Base-by-base conservation (phyloP, 257 asterid genomes). In the Thymus quinquecostatus region DNA sequence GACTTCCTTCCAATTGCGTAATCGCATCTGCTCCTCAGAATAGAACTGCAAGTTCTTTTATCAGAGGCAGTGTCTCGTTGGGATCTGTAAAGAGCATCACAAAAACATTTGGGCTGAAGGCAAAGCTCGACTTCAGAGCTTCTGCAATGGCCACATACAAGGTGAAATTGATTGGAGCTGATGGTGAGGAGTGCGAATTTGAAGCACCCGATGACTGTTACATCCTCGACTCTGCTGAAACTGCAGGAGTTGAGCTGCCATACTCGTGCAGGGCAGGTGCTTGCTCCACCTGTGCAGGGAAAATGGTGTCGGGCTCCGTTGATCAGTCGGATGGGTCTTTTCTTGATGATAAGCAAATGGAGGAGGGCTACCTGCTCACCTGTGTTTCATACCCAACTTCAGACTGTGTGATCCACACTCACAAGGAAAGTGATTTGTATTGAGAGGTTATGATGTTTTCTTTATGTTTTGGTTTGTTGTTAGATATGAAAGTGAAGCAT, bases 261-360 rank as follows among this genome's bases (percentile, higher is more conserved):
- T 91, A 91, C 78, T 91, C 97, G 4, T 91, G 96, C 83, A 80
- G 95, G 79, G 95, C 97, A 0, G 96, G 97, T 2, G 95, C 96
- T 1, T 91, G 97, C 86, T 91, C 95, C 70, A 88, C 97, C 27
- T 91, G 97, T 71, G 96, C 96, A 0, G 97, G 97, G 70, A 83
- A 86, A 70, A 36, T 86, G 43, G 78, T 64, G 43, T 72, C 82
- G 0, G 97, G 97, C 8, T 2, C 81, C 1, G 92, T 89, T 4
- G 96, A 87, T 73, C 96, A 85, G 50, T 87, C 90, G 3, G 92
- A 89, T 49, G 95, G 92, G 5, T 87, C 95, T 36, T 91, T 88
- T 69, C 92, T 89, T 14, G 89, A 81, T 27, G 93, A 87, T 1
- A 68, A 65, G 29, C 97, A 87, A 51, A 74, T 87, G 56, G 36